Base-by-base conservation (phyloP, 2,329 filamentous ascomycete genomes). In the Coniochaeta hoffmannii region DNA sequence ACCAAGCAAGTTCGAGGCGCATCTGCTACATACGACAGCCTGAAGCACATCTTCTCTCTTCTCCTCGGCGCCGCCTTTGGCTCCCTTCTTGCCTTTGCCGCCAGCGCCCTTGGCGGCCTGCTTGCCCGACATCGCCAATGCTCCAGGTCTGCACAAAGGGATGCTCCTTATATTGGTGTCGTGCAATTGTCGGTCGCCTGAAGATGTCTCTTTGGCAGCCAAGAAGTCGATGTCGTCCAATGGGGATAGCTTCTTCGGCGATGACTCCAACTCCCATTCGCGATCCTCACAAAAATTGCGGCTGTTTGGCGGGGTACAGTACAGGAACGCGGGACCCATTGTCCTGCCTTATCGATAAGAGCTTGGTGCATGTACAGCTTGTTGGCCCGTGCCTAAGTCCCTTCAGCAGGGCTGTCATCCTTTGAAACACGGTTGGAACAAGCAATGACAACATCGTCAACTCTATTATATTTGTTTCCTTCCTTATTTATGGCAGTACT, bases 41-140 rank as follows among this genome's bases (percentile, higher is more conserved):
- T 84, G 80, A 55, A 84, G 71, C 58, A 78, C 76, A 67, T 83
- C 79, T 62, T 84, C 81, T 63, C 76, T 73, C 66, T 83, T 82
- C 65, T 84, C 80, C 50, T 77, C 74, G 28, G 66, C 70, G 61
- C 72, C 61, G 62, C 80, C 81, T 63, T 73, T 68, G 57, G 76
- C 62, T 66, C 81, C 81, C 65, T 82, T 83, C 63, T 74, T 74
- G 71, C 81, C 79, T 58, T 68, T 66, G 57, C 71, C 63, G 55
- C 62, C 68, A 44, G 62, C 69, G 64, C 64, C 66, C 55, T 66
- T 75, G 71, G 60, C 71, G 68, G 66, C 75, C 72, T 66, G 75
- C 60, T 64, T 66, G 32, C 64, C 71, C 61, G 76, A 78, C 77
- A 79, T 79, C 19, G 19, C 41, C 41, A n/a, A 19, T 4, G 5